A percentile compares a stretch with the other conserved stretches of the same genome.
phyloP scores from a whole-genome alignment of 2,329 filamentous ascomycete genomes.

The Ophiosphaerella herpotricha region DNA sequence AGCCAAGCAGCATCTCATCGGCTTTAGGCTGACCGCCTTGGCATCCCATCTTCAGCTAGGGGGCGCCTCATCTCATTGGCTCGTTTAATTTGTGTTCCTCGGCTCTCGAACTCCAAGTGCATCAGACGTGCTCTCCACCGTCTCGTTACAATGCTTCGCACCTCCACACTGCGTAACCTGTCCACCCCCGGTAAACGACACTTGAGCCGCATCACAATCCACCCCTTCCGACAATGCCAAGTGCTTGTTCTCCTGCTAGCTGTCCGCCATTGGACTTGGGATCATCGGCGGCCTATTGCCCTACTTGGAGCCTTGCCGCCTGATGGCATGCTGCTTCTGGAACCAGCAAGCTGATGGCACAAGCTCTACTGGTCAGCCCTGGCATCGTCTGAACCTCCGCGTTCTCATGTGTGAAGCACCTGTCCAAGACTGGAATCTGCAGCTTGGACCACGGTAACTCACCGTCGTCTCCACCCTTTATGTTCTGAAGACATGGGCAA shows the following conservation, averaged over 20 bases:
- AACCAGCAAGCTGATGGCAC: constrained; percentile 18
- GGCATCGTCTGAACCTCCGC: constrained; percentile 42
- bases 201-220: constrained; percentile 37
- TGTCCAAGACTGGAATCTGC: constrained; percentile 29
- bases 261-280: constrained; percentile 26
- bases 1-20: constrained; percentile 19
- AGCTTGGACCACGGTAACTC: constrained; percentile 37
- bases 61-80: constrained; percentile 30
- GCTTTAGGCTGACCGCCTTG: constrained; percentile 34
- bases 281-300: constrained; percentile 13
- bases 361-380: constrained; percentile 26
- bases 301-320: constrained; percentile 31
- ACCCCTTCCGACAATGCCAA: constrained; percentile 18
- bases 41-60: constrained; percentile 27
- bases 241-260: constrained; percentile 24
- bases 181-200: constrained; percentile 29
- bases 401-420: constrained; percentile 31
- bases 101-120: constrained; percentile 36
- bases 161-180: constrained; percentile 18
- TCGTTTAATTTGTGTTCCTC: constrained; percentile 25
- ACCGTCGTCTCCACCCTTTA: constrained; percentile 22
- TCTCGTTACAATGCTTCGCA: constrained; percentile 24
- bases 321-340: constrained; percentile 28
- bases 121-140: constrained; percentile 29
- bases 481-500: constrained; percentile 32